A percentile compares a stretch with the other conserved stretches of the same genome.
Conservation (phyloP, 2,329 filamentous ascomycete species). For the Clarireedia homoeocarpa region DNA sequence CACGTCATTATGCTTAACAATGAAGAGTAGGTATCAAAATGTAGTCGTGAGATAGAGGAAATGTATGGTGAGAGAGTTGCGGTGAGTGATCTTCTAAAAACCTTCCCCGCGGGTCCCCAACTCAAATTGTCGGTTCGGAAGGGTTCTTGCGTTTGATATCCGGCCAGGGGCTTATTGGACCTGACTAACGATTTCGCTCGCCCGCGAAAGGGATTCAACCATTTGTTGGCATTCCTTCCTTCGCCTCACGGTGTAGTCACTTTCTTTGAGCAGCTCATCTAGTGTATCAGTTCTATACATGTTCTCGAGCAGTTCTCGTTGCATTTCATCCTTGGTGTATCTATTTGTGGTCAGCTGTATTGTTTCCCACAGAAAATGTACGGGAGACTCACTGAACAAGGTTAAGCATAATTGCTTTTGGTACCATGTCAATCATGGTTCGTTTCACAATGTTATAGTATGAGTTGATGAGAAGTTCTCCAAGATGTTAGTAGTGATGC, state of each 20-base stretch:
- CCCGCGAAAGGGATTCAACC: conserved; percentile 86
- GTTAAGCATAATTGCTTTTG: conserved; percentile 97
- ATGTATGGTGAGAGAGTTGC: conserved; percentile 15
- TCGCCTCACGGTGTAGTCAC: conserved; percentile 88
- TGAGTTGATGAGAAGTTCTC: conserved; percentile 88
- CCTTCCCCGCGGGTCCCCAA: conserved; percentile 10
- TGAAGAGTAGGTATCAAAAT: conserved; percentile 22
- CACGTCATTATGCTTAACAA: conserved; percentile 19
- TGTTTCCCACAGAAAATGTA: neutral
- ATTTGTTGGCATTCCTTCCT: conserved; percentile 99
- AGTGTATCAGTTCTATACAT: conserved; percentile 91
- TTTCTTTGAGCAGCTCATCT: conserved; percentile 94
- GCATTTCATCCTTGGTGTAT: conserved; percentile 97
- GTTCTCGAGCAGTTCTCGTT: conserved; percentile 90
- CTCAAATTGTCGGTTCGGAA: conserved; percentile 9
- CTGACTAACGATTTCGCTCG: conserved; percentile 91
- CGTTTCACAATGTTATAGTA: conserved; percentile 98
- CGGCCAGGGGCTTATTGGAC: conserved; percentile 34
- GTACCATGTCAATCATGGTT: conserved; percentile 99
- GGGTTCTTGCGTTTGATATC: conserved; percentile 13
- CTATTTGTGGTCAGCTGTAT: conserved; percentile 37
- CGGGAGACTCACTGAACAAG: conserved; percentile 72
- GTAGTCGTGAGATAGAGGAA: conserved; percentile 15
- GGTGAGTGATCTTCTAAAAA: conserved; percentile 13
- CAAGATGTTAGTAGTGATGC: conserved; percentile 14